phyloP scores from a whole-genome alignment of 768 basidiomycete genomes.

The Kwoniella europaea region DNA sequence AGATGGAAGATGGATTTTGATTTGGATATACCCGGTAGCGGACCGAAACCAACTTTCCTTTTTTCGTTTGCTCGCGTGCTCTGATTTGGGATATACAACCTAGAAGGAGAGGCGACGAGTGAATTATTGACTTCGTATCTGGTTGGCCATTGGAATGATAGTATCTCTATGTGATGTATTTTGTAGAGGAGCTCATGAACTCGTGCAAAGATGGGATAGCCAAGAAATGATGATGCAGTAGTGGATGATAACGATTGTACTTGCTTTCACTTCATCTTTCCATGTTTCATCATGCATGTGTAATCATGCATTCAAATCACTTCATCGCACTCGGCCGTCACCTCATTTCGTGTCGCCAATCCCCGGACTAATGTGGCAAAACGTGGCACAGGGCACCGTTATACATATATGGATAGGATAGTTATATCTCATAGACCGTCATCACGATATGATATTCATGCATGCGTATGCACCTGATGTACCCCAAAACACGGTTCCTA shows the following conservation, averaged over 20 bases:
- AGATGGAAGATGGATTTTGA: background rate
- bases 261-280: no score
- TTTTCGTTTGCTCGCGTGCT: conserved; percentile 7
- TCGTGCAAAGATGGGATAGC: background rate
- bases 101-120: conserved; percentile 10
- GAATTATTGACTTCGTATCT: background rate
- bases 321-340: background rate
- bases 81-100: background rate
- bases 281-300: background rate
- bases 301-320: background rate
- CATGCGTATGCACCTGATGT: background rate
- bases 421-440: no score
- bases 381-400: conserved; percentile 1
- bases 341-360: conserved; percentile 1
- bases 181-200: background rate
- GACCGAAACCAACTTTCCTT: background rate
- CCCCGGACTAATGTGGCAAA: conserved; percentile 13
- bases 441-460: no score
- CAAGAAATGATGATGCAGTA: background rate
- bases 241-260: no score
- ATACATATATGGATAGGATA: no score
- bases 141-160: background rate
- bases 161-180: background rate
- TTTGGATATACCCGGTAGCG: conserved; percentile 4
- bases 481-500: conserved; percentile 2